A percentile compares a stretch with the other conserved stretches of the same genome.
phyloP scores from a whole-genome alignment of 129 eudicot genomes.

The Lactuca saligna region DNA sequence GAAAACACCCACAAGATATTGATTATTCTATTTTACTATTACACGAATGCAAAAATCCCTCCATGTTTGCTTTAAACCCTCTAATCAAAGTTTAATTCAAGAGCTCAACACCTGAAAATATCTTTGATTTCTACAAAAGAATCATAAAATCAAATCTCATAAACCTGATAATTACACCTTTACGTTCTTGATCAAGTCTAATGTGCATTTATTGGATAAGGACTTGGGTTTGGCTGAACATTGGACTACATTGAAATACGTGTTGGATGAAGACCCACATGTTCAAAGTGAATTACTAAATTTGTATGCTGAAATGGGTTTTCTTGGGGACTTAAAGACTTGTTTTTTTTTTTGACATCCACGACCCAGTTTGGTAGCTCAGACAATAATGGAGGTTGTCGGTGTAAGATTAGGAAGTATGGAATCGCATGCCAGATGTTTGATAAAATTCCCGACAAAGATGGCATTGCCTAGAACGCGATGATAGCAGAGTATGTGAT shows the following conservation, averaged over 20 bases:
- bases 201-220: slow-evolving; percentile 12
- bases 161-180: slow-evolving; percentile 42
- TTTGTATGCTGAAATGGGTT: slow-evolving; percentile 40
- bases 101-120: slow-evolving; percentile 33
- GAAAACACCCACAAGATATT: slow-evolving; percentile 33
- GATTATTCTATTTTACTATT: slow-evolving; percentile 33
- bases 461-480: slow-evolving; percentile 52
- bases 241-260: slow-evolving; percentile 26
- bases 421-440: slow-evolving; percentile 46
- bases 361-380: slow-evolving; percentile 32
- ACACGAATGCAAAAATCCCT: slow-evolving; percentile 30
- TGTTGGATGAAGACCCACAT: slow-evolving; percentile 39
- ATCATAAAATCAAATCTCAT: slow-evolving; percentile 13
- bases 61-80: slow-evolving; percentile 38
- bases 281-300: slow-evolving; percentile 38
- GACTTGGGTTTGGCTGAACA: slow-evolving; percentile 28
- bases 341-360: slow-evolving; percentile 24
- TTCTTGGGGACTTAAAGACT: slow-evolving; percentile 13
- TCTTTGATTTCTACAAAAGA: slow-evolving; percentile 28
- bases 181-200: slow-evolving; percentile 42
- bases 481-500: slow-evolving; percentile 43
- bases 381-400: slow-evolving; percentile 37
- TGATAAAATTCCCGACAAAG: slow-evolving; percentile 44
- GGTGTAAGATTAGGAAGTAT: slow-evolving; percentile 42
- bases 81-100: slow-evolving; percentile 36